Percentiles rank a stretch among this genome's conserved stretches.
phyloP scores from a whole-genome alignment of 2,329 filamentous ascomycete genomes.

The Colletotrichum sp. region DNA sequence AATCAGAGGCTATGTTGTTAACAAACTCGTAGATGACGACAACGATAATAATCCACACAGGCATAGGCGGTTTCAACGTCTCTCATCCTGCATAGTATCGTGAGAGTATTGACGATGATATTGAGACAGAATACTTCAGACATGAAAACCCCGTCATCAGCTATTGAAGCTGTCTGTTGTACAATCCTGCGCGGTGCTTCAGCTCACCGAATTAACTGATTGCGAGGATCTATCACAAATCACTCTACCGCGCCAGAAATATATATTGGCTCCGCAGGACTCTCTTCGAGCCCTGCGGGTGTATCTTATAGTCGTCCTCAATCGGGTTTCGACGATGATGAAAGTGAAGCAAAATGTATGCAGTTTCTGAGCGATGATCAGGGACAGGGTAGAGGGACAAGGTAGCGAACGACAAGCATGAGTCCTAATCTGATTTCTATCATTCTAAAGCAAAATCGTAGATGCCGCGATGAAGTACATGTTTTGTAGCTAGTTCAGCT shows the following conservation, averaged over 20 bases:
- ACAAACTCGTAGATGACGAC: neutral
- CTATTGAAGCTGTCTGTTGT: neutral
- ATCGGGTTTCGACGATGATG: neutral
- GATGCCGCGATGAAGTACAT: too few species aligned
- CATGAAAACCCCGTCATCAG: rapidly evolving
- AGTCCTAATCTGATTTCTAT: too few species aligned
- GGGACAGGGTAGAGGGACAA: too few species aligned
- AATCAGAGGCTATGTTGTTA: rapidly evolving
- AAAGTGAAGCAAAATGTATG: rapidly evolving
- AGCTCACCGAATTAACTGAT: neutral
- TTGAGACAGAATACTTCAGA: neutral
- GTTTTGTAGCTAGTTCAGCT: too few species aligned
- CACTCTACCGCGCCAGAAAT: neutral
- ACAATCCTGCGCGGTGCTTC: rapidly evolving
- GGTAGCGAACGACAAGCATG: too few species aligned
- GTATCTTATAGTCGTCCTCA: neutral
- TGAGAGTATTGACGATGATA: neutral
- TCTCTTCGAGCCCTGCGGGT: neutral
- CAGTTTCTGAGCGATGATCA: too few species aligned
- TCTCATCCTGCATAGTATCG: rapidly evolving
- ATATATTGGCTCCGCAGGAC: neutral
- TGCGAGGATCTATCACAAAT: neutral
- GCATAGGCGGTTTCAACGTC: rapidly evolving
- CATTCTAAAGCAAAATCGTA: too few species aligned
- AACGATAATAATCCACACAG: rapidly evolving